Base-by-base conservation (phyloP, 306 rosid species). In the Leucaena leucocephala region DNA sequence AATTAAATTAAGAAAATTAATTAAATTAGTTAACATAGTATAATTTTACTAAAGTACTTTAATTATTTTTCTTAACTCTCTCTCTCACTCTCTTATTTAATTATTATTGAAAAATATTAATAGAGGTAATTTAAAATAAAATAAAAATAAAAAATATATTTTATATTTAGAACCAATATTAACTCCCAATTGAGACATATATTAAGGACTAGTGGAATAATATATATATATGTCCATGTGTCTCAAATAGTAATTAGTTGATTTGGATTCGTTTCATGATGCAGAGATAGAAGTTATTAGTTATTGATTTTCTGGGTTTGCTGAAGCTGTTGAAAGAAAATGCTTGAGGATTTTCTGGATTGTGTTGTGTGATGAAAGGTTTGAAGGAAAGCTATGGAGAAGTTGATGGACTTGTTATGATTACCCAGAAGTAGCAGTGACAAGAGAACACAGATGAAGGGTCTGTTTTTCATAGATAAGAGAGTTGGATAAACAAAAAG, bases 341-440 rank as follows among this genome's bases (percentile, higher is more conserved):
- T 27, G 27, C 43, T 40, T 3, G 43, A 40, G 43, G 43, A 40
- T 40, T 40, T 40, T 36, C 39, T 2, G 55, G n/a, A 13, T 55
- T 19, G 33, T 19, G 11, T 55, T 36, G 39, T 36, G 33, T 55
- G 11, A 17, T 55, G 33, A 55, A 63, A 86, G 88, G 85, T 65
- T 89, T 86, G 83, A 86, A 82, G 86, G 92, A 75, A 87, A 73
- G 44, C 55, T 49, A 52, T n/a, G n/a, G 78, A 55, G 57, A 75
- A 84, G 89, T 90, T 88, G 90, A 92, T 94, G 97, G 93, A 93
- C 89, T 82, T 87, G 90, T 83, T 83, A 76, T 79, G 86, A 89
- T 83, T 83, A 76, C 88, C 87, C 76, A 88, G 71, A 79, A 90
- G 90, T 49, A n/a, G 88, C 81, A 82, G 87, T 84, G 91, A 88